Base-by-base conservation (phyloP, 257 asterid species). In the Dorcoceras hygrometricum region DNA sequence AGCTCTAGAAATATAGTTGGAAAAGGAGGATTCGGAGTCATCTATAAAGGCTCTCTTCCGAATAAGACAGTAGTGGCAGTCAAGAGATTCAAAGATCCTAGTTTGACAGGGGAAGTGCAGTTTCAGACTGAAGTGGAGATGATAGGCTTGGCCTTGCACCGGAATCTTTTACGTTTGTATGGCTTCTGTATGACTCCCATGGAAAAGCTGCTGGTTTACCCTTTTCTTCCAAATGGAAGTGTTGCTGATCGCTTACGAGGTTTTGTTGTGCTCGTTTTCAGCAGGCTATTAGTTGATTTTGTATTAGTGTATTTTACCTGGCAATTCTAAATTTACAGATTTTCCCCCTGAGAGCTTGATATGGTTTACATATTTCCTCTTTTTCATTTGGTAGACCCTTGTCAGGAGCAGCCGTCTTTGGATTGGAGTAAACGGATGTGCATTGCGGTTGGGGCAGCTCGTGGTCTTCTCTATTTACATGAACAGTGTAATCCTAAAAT, bases 81-180 rank as follows among this genome's bases (percentile, higher is more conserved):
- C 28, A 91, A 91, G 80, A 79, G 96, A 75, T 50, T 91, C 59
- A 79, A 83, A 75, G 98, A 91, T 75, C 95, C 98, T 2, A 87
- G 75, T 78, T 74, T 89, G 80, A 89, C 96, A 0, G 96, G 96
- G 43, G 98, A 91, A 84, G 82, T 85, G 67, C 98, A 91, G 86
- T 91, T 89, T 70, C 98, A 91, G 78, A 91, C 98, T 5, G 96
- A 91, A 76, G 97, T 93, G 23, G 97, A 93, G 88, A 86, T 93
- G 90, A 93, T 93, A 43, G 97, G 98, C 48, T 74, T 93, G 75
- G 94, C 94, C 68, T 76, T 93, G 90, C 98, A 93, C 72, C 83
- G 97, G 59, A 90, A 93, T 79, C 97, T 93, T 67, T 76, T 93
- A 57, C 91, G 89, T 8, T 50, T 93, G 46, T 89, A 83, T 59